These are phyloP conservation scores for Bjerkandera adusta DNA, from an alignment of 1,284 basidiomycete genomes.

Conservation along the genomic window DNA sequence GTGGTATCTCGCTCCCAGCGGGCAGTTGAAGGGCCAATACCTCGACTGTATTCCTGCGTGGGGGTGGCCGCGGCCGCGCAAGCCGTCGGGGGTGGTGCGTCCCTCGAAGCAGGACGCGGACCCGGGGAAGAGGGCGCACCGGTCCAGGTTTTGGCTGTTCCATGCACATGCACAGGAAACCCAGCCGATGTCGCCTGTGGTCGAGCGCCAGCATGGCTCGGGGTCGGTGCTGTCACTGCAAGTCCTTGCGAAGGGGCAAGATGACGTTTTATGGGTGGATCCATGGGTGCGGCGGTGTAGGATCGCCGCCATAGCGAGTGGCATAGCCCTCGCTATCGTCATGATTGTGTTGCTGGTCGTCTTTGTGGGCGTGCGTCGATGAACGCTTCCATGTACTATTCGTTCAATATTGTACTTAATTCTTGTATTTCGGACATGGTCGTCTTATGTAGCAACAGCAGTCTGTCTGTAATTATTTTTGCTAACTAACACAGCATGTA, in stretches of 20 bases:
- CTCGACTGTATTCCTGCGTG: slow-evolving; percentile 29
- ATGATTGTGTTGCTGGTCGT: slow-evolving; percentile 40
- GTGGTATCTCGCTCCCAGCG: slow-evolving; percentile 53
- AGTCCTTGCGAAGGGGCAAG: slow-evolving; percentile 18
- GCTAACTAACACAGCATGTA: slow-evolving; percentile 5
- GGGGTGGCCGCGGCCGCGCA: slow-evolving; percentile 27
- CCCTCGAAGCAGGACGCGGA: not conserved
- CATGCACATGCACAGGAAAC: slow-evolving; percentile 8
- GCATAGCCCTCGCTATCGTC: slow-evolving; percentile 34
- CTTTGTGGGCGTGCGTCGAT: slow-evolving; percentile 19
- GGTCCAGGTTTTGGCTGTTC: slow-evolving; percentile 3
- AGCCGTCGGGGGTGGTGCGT: not conserved
- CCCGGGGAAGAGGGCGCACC: not conserved
- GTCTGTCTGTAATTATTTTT: slow-evolving; percentile 2
- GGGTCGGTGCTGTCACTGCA: too few relatives aligned
- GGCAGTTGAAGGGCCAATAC: slow-evolving; percentile 22
- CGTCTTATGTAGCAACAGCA: too few relatives aligned
- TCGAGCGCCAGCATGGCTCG: too few relatives aligned
- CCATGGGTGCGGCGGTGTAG: slow-evolving; percentile 47
- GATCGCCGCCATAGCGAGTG: slow-evolving; percentile 42
- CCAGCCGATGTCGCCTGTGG: slow-evolving; percentile 12
- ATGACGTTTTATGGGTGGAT: slow-evolving; percentile 21
- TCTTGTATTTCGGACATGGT: too few relatives aligned
- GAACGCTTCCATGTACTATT: not conserved
- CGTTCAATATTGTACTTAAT: too few relatives aligned